Evolutionary conservation across 2,329 filamentous ascomycete genomes (phyloP).

Genomic region (Aureobasidium uvarum): DNA sequence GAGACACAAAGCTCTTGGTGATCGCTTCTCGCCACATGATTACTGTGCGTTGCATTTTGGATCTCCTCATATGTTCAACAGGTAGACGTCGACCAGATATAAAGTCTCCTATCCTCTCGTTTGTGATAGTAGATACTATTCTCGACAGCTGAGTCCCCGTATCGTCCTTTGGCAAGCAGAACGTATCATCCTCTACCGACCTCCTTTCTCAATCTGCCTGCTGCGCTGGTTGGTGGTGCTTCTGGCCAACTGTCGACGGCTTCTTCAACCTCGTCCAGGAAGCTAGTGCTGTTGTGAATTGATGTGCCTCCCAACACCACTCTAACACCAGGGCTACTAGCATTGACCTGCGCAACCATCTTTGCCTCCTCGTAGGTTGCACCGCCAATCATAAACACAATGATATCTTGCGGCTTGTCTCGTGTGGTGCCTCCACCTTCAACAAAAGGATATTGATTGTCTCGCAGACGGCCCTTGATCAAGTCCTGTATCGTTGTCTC

Average conservation of each 20-base stretch:
- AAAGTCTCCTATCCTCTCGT: not conserved
- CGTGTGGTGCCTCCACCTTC: slow-evolving; percentile 82
- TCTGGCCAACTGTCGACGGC: slow-evolving; percentile 85
- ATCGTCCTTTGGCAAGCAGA: not conserved
- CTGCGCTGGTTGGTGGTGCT: slow-evolving; percentile 57
- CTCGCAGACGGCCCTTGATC: slow-evolving; percentile 84
- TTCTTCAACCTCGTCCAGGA: slow-evolving; percentile 89
- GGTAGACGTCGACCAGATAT: not conserved
- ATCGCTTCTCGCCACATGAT: not conserved
- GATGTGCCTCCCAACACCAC: slow-evolving; percentile 86
- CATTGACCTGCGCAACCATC: slow-evolving; percentile 92
- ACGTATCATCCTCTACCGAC: slow-evolving; percentile 46
- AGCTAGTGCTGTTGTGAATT: slow-evolving; percentile 82
- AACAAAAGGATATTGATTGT: slow-evolving; percentile 89
- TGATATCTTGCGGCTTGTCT: slow-evolving; percentile 95
- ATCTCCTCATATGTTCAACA: not conserved
- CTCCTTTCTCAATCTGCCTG: slow-evolving; percentile 61
- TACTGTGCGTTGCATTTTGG: not conserved
- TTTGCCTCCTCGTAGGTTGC: slow-evolving; percentile 97
- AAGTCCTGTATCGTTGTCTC: slow-evolving; percentile 87
- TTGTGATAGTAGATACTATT: not conserved
- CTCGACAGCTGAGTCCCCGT: not conserved
- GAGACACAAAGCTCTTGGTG: not conserved
- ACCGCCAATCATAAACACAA: slow-evolving; percentile 92
- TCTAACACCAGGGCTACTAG: slow-evolving; percentile 79